Evolutionary conservation across 2,329 filamentous ascomycete species (phyloP).

Genomic region (Aspergillus sp.): DNA sequence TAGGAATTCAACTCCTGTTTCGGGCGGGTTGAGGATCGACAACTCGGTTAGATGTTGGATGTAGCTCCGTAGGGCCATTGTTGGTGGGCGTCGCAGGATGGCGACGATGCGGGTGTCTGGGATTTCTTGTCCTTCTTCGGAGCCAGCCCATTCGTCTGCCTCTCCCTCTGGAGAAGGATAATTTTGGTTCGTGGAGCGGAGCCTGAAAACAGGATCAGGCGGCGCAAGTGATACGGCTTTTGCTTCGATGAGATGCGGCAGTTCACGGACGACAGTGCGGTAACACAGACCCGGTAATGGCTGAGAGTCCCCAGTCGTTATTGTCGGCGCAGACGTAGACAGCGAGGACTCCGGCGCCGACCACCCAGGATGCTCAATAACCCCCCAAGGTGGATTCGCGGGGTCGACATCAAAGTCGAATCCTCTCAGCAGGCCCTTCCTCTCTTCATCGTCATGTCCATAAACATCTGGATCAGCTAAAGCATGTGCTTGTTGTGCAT

Average conservation of each 20-base stretch:
- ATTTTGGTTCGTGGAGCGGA: slow-evolving; percentile 28
- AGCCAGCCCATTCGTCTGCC: neutral
- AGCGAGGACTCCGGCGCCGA: slow-evolving; percentile 68
- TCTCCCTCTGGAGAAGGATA: slow-evolving; percentile 20
- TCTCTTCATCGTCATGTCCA: slow-evolving; percentile 21
- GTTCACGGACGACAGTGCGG: slow-evolving; percentile 73
- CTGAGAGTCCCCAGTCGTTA: neutral
- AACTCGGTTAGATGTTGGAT: slow-evolving; percentile 68
- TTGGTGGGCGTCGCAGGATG: slow-evolving; percentile 67
- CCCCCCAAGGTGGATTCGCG: slow-evolving; percentile 68
- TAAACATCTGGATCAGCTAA: neutral
- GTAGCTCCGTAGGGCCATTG: slow-evolving; percentile 78
- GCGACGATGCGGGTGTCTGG: slow-evolving; percentile 69
- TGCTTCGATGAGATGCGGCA: slow-evolving; percentile 87
- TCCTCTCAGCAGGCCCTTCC: slow-evolving; percentile 27
- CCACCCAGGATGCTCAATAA: slow-evolving; percentile 87
- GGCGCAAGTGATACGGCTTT: slow-evolving; percentile 86
- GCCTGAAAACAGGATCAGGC: slow-evolving; percentile 45
- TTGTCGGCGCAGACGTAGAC: slow-evolving; percentile 43
- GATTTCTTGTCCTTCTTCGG: slow-evolving; percentile 21
- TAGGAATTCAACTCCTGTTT: slow-evolving; percentile 63
- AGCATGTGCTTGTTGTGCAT: neutral
- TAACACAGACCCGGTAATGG: slow-evolving; percentile 76
- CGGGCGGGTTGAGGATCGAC: slow-evolving; percentile 58
- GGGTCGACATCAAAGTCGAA: slow-evolving; percentile 26